Evolutionary conservation across 345 rosid species (phyloP), one percentile per base, ranked within the genome.

Genomic region (Boechera retrofracta): DNA sequence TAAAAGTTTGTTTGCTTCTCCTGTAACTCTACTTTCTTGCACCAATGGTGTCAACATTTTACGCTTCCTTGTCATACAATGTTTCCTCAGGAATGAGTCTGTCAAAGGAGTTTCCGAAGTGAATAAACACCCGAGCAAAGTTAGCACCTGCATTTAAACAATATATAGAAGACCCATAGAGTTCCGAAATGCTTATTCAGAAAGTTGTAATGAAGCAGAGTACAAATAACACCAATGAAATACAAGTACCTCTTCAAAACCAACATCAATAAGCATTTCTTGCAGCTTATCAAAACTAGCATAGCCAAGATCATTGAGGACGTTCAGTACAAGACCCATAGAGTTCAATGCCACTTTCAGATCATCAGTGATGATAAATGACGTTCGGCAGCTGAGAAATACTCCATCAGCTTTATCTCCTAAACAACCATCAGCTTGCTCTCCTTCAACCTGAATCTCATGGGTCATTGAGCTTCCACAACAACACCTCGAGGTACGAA

Each of bases 311-410:
- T 35, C 72, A 35, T 48, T 70, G 47, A 75, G 80, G 0, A 75
- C 7, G 12, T 49, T 76, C 3, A 75, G 3, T 4, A 68, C 59
- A 69, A 61, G 63, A 65, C 69, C 69, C 52, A 67, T 52, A 6
- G 72, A 60, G 79, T 71, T 71, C 32, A 65, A 5, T 12, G 31
- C 8, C 39, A 80, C 77, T 21, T 75, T 65, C 13, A 75, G 44
- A 69, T 70, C 77, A 48, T 80, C 80, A 28, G 77, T 75, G n/a
- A 65, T 64, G 38, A 80, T 75, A 59, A 64, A 80, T 5, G 71
- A 67, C 0, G 76, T 64, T 65, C 70, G 7, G 36, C 75, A 53
- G 3, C 57, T 64, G 4, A 11, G 36, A 67, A 80, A 65, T 3
- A 80, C 70, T 51, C 77, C 56, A 64, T 71, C 54, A 16, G 0